These are phyloP conservation scores for Amphichorda felina DNA, from an alignment of 2,329 filamentous ascomycete genomes.

Conservation along the genomic window DNA sequence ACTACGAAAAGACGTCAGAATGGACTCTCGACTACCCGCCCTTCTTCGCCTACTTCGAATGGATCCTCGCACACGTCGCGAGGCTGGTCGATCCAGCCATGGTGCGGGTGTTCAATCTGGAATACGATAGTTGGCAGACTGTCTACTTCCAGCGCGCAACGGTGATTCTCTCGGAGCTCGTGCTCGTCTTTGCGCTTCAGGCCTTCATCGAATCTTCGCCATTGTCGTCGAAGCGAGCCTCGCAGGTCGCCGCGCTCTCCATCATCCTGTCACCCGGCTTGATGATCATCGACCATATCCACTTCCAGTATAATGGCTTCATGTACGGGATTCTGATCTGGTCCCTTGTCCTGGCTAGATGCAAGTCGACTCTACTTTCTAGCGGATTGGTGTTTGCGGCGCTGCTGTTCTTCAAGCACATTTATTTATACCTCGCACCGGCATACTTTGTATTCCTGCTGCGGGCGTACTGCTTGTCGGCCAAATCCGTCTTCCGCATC, in stretches of 20 bases:
- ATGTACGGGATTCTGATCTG: constrained; percentile 85
- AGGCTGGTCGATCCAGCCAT: constrained; percentile 68
- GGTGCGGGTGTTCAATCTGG: constrained; percentile 68
- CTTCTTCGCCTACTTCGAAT: constrained; percentile 97
- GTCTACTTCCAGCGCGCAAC: constrained; percentile 87
- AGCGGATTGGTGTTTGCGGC: constrained; percentile 78
- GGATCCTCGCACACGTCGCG: constrained; percentile 73
- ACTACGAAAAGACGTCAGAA: constrained; percentile 95
- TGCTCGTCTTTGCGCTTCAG: constrained; percentile 73
- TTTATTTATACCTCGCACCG: constrained; percentile 90
- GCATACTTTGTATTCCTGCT: constrained; percentile 92
- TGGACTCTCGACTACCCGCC: constrained; percentile 99
- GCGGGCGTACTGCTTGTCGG: constrained; percentile 76
- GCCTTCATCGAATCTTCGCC: constrained; percentile 66
- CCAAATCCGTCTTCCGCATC: constrained; percentile 63
- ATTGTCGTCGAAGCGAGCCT: constrained; percentile 53
- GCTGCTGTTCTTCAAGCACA: constrained; percentile 91
- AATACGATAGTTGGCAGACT: constrained; percentile 86
- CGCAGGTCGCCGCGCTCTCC: constrained; percentile 79
- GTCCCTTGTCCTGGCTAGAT: constrained; percentile 73
- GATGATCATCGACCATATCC: constrained; percentile 94
- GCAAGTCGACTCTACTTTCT: constrained; percentile 59
- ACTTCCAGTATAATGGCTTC: constrained; percentile 98
- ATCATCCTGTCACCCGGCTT: constrained; percentile 86
- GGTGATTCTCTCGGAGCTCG: constrained; percentile 74